Conservation (phyloP, 805 yeast genomes). For the Candida cerambycidarum region DNA sequence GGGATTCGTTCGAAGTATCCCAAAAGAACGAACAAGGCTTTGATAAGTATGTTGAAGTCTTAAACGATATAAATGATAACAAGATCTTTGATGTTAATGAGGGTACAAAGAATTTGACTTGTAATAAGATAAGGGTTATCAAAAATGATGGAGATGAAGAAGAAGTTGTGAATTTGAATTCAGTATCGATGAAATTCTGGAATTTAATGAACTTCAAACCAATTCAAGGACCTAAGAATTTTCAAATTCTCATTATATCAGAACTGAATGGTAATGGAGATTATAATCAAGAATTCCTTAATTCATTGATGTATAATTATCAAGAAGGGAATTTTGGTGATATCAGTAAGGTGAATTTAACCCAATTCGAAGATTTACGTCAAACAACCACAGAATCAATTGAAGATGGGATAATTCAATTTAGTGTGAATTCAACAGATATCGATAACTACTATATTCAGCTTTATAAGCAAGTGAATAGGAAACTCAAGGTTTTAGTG, state of each 20-base stretch:
- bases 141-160: slow-evolving; percentile 26
- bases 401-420: slow-evolving; percentile 26
- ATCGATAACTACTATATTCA: slow-evolving; percentile 21
- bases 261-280: slow-evolving; percentile 24
- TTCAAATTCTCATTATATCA: slow-evolving; percentile 50
- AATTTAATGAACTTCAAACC: slow-evolving; percentile 59
- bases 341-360: slow-evolving; percentile 31
- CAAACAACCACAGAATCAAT: slow-evolving; percentile 28
- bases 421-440: slow-evolving; percentile 21
- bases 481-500: slow-evolving; percentile 29
- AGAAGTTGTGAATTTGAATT: slow-evolving; percentile 44
- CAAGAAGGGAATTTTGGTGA: slow-evolving; percentile 50
- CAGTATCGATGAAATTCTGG: slow-evolving; percentile 54
- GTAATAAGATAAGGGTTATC: slow-evolving; percentile 26
- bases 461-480: slow-evolving; percentile 30
- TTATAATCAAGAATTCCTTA: slow-evolving; percentile 40
- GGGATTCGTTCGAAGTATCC: slow-evolving; percentile 32
- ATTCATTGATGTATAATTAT: slow-evolving; percentile 44
- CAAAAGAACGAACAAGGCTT: slow-evolving; percentile 20
- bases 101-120: slow-evolving; percentile 7
- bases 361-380: no score
- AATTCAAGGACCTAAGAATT: slow-evolving; percentile 46
- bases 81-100: slow-evolving; percentile 11
- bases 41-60: slow-evolving; percentile 20
- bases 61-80: slow-evolving; percentile 16